These are phyloP conservation scores for Metschnikowia borealis DNA, from an alignment of 805 yeast genomes.

Conservation along the genomic window DNA sequence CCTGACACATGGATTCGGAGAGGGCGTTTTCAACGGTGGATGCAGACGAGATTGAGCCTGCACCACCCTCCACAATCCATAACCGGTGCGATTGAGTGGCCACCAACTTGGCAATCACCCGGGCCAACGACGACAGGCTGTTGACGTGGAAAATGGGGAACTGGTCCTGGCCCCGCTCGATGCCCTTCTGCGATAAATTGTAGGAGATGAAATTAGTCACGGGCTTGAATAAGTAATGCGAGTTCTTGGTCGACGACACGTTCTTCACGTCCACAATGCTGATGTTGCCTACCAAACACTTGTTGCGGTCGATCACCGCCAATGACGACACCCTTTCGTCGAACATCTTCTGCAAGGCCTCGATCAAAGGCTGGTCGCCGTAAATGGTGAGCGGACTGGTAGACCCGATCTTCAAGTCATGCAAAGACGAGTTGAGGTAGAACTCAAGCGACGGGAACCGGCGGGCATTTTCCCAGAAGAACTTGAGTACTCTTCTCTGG, in stretches of 20 bases:
- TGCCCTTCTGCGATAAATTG: constrained; percentile 81
- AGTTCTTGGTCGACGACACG: constrained; percentile 82
- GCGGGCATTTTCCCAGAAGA: constrained; percentile 90
- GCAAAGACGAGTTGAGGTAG: constrained; percentile 62
- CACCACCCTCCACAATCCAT: constrained; percentile 62
- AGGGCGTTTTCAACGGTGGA: constrained; percentile 16
- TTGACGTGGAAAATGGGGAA: constrained; percentile 95
- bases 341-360: constrained; percentile 84
- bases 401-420: constrained; percentile 73
- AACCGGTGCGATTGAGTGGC: constrained; percentile 92
- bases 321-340: constrained; percentile 78
- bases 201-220: constrained; percentile 86
- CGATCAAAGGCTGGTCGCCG: constrained; percentile 84
- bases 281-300: constrained; percentile 81
- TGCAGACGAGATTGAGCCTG: constrained; percentile 10
- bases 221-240: constrained; percentile 73
- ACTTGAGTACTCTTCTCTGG: constrained; percentile 82
- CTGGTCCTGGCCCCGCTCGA: constrained; percentile 92
- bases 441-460: constrained; percentile 78
- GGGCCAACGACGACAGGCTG: constrained; percentile 69
- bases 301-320: constrained; percentile 83
- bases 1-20: constrained; percentile 9
- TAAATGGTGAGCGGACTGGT: constrained; percentile 67
- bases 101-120: constrained; percentile 90
- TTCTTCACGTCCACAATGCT: constrained; percentile 91